Evolutionary conservation across 1,284 basidiomycete genomes (phyloP), one percentile per base, ranked within the genome.

Genomic region (Ceratobasidium sp.): DNA sequence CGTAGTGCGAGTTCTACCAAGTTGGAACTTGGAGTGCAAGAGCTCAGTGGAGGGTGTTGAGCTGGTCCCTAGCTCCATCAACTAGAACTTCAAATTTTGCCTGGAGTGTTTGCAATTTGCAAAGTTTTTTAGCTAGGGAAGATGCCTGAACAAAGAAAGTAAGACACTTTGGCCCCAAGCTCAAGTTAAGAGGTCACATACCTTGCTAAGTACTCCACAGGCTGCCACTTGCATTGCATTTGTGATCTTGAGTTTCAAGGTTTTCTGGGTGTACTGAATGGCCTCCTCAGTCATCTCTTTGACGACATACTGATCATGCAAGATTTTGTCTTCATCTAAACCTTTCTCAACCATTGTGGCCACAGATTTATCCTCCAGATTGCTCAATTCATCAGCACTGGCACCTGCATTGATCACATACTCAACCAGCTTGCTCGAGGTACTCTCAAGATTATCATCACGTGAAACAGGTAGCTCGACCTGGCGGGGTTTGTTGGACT

Each of bases 171-270:
- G 6, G 26, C 15, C 2, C 4, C 12, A 51, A 46, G 12, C n/a
- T 10, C 18, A 51, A 58, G 9, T 9, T 68, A 20, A n/a, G 9
- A 18, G 3, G 18, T 7, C 33, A 61, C 42, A n/a, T 23, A 72
- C 70, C 70, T 72, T 72, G 13, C 23, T 55, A 44, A 72, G 40
- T 28, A 72, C 40, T 2, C 55, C 70, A 4, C 40, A 56, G 23
- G 70, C 56, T 2, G 26, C 2, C n/a, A n/a, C 39, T 44, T 64
- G 33, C 33, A 64, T 42, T 42, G 39, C 6, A 7, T 64, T 18
- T 5, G 61, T 15, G 61, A 64, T 64, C 15, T 13, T 18, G 20
- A 64, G 61, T 20, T 44, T 23, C 4, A 40, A n/a, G 12, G 61
- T 42, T 18, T 44, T 15, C 2, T 18, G 15, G 7, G 61, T 39